These are phyloP conservation scores for Hirschioporus abietinus DNA, from an alignment of 768 basidiomycete species.

Conservation along the genomic window DNA sequence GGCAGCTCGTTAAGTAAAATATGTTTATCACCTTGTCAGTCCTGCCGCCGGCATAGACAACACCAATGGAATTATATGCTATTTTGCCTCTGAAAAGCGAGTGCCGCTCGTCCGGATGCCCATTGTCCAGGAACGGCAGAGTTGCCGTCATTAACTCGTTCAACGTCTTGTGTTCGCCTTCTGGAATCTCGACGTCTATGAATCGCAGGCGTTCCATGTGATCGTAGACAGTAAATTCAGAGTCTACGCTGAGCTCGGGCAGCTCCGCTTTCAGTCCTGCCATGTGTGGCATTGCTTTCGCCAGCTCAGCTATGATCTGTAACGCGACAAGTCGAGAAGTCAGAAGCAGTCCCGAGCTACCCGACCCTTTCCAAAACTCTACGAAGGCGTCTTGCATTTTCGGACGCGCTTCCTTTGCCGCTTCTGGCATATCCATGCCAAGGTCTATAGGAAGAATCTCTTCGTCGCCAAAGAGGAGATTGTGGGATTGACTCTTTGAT, in stretches of 20 bases:
- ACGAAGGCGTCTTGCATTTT: constrained; percentile 57
- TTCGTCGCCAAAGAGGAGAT: constrained; percentile 67
- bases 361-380: constrained; percentile 46
- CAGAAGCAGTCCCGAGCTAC: constrained; percentile 45
- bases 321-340: constrained; percentile 69
- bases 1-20: not conserved
- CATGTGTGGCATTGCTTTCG: constrained; percentile 37
- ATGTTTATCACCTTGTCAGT: constrained; percentile 55
- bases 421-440: constrained; percentile 23
- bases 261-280: constrained; percentile 13
- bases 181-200: constrained; percentile 45
- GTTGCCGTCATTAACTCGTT: constrained; percentile 51
- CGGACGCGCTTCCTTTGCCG: constrained; percentile 39
- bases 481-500: constrained; percentile 55
- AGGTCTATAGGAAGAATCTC: constrained; percentile 47
- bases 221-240: constrained; percentile 63
- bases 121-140: constrained; percentile 67
- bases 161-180: constrained; percentile 47
- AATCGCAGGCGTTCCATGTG: constrained; percentile 74
- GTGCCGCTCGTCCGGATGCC: constrained; percentile 60
- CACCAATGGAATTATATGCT: constrained; percentile 72
- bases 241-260: constrained; percentile 28
- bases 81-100: constrained; percentile 61
- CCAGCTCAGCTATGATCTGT: constrained; percentile 60
- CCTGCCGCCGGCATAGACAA: constrained; percentile 60